phyloP scores from a whole-genome alignment of 1,284 basidiomycete genomes.

The Papiliotrema terrestris region DNA sequence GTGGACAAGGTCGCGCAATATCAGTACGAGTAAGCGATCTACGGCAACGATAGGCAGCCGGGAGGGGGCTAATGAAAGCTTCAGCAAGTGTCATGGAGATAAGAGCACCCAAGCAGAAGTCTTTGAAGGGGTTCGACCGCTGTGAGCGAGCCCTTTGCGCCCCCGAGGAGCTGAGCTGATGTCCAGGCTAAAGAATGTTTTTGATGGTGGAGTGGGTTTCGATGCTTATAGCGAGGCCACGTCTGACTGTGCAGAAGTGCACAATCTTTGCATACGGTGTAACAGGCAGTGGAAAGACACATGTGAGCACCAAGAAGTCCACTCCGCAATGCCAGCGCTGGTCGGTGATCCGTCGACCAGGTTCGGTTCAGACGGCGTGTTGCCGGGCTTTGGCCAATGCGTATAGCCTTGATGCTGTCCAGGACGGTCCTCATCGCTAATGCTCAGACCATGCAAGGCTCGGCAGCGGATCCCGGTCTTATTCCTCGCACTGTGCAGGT shows the following conservation, averaged over 20 bases:
- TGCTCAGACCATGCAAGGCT: constrained; percentile 73
- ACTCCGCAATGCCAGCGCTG: no score
- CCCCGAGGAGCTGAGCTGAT: background rate
- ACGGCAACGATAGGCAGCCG: background rate
- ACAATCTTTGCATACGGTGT: constrained; percentile 39
- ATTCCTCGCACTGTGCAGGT: constrained; percentile 72
- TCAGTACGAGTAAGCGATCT: background rate
- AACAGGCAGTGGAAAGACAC: constrained; percentile 41
- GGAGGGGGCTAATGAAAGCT: constrained; percentile 2
- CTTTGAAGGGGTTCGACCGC: constrained; percentile 19
- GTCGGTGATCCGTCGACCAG: no score
- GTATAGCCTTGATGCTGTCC: no score
- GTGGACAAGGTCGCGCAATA: background rate
- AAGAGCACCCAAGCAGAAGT: constrained; percentile 24
- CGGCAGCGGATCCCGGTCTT: constrained; percentile 62
- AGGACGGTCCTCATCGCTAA: no score
- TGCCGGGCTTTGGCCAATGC: no score
- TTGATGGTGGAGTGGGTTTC: constrained; percentile 22
- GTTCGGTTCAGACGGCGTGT: no score
- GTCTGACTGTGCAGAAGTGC: constrained; percentile 16
- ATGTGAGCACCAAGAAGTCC: no score
- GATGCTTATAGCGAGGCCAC: background rate
- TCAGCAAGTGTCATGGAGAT: constrained; percentile 23
- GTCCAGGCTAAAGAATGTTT: constrained; percentile 21
- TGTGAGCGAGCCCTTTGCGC: constrained; percentile 16